A percentile compares a stretch with the other conserved stretches of the same genome.
These are phyloP conservation scores for Cyclanthera cordifolia DNA, from an alignment of 306 rosid species.

Conservation along the genomic window DNA sequence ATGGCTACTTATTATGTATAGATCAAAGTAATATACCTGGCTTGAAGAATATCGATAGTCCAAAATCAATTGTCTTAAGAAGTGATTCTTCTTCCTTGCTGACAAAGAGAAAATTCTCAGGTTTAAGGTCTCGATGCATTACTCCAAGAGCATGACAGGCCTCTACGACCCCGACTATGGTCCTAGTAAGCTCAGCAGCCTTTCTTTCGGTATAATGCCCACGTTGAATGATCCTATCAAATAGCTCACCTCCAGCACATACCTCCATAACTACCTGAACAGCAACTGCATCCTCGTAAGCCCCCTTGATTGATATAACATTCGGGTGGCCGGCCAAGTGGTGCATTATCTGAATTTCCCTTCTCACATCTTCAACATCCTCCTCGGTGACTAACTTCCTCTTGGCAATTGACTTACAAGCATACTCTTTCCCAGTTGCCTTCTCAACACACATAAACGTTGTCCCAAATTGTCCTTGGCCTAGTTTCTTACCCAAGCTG, in stretches of 20 bases:
- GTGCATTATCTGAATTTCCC: conserved; percentile 99
- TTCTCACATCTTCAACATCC: conserved; percentile 94
- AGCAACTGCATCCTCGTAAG: conserved; percentile 84
- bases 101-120: conserved; percentile 88
- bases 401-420: conserved; percentile 91
- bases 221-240: conserved; percentile 83
- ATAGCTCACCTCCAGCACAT: conserved; percentile 97
- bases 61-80: conserved; percentile 94
- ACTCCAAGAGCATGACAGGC: conserved; percentile 90
- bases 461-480: conserved; percentile 89
- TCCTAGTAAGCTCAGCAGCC: conserved; percentile 86
- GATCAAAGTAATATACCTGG: conserved; percentile 50
- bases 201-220: conserved; percentile 91
- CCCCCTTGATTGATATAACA: conserved; percentile 89
- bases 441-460: conserved; percentile 77
- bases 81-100: conserved; percentile 79
- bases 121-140: conserved; percentile 96
- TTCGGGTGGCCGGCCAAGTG: conserved; percentile 84
- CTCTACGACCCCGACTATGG: conserved; percentile 91
- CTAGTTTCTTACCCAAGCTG: conserved; percentile 64
- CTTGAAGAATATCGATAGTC: conserved; percentile 80
- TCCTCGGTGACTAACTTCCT: conserved; percentile 72
- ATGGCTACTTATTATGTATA: neutral
- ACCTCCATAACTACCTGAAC: conserved; percentile 97
- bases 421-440: conserved; percentile 61